Conservation (phyloP, 2,329 filamentous ascomycete genomes). For the Hypoxylon sp. region DNA sequence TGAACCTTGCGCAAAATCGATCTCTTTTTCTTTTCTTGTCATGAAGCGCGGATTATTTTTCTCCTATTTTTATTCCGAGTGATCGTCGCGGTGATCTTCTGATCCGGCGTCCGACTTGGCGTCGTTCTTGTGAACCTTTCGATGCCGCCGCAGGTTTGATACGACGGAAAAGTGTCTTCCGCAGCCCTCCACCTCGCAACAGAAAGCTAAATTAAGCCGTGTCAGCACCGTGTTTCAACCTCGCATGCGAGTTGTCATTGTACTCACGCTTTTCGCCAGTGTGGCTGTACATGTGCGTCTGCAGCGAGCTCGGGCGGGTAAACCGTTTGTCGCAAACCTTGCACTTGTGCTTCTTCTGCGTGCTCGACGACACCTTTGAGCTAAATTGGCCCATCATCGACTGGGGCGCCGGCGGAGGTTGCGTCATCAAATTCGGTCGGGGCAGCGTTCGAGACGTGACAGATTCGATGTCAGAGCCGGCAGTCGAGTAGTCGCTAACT, state of each 20-base stretch:
- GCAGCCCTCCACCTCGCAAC: constrained; percentile 92
- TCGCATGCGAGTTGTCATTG: not conserved
- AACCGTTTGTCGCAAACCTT: constrained; percentile 99
- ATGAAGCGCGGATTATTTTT: constrained; percentile 20
- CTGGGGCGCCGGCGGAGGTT: constrained; percentile 81
- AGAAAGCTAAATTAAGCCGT: constrained; percentile 75
- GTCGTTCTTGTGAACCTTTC: constrained; percentile 92
- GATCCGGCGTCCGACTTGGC: constrained; percentile 68
- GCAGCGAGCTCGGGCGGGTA: constrained; percentile 89
- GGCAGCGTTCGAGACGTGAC: constrained; percentile 84
- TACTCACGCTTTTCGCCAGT: constrained; percentile 96
- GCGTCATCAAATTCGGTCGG: constrained; percentile 71
- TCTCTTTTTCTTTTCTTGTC: constrained; percentile 35
- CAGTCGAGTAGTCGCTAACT: constrained; percentile 92
- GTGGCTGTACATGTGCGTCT: constrained; percentile 98
- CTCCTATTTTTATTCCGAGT: constrained; percentile 57
- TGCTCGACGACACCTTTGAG: constrained; percentile 93
- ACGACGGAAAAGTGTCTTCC: constrained; percentile 97
- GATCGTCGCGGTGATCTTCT: constrained; percentile 68
- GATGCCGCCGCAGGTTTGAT: constrained; percentile 91
- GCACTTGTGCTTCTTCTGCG: constrained; percentile 99
- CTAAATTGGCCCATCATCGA: constrained; percentile 99
- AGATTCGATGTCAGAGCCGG: constrained; percentile 84
- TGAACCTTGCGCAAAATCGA: constrained; percentile 36
- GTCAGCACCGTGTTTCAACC: constrained; percentile 20